Conservation (phyloP, 2,329 filamentous ascomycete genomes). For the Sarocladium kiliense region DNA sequence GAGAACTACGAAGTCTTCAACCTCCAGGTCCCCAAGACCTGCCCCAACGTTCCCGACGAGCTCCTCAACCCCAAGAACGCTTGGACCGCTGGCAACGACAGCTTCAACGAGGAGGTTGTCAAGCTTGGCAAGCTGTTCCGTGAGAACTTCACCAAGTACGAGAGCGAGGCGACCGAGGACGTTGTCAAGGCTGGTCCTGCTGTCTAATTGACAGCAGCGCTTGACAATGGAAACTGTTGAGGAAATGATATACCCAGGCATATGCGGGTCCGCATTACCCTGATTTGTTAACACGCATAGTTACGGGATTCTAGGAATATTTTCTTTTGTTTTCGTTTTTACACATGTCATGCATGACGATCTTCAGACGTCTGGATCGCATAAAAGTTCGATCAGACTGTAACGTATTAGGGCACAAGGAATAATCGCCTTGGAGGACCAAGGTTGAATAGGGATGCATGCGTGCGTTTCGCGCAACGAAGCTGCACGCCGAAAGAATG, state of each 20-base stretch:
- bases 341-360: constrained; percentile 5
- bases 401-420: not conserved
- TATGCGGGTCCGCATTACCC: constrained; percentile 7
- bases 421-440: not conserved
- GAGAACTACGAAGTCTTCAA: constrained; percentile 97
- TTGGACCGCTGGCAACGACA: constrained; percentile 77
- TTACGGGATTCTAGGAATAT: constrained; percentile 1
- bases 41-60: constrained; percentile 83
- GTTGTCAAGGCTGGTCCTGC: constrained; percentile 63
- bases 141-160: constrained; percentile 98
- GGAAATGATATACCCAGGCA: constrained; percentile 8
- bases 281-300: constrained; percentile 8
- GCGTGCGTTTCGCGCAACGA: not conserved
- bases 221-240: not conserved
- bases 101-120: constrained; percentile 81
- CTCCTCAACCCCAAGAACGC: constrained; percentile 91
- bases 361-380: not conserved
- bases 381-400: constrained; percentile 3
- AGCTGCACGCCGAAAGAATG: constrained; percentile 7
- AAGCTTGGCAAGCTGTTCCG: constrained; percentile 88
- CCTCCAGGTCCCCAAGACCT: constrained; percentile 88
- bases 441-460: constrained; percentile 1
- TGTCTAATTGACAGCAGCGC: constrained; percentile 20
- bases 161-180: constrained; percentile 73
- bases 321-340: constrained; percentile 3